Evolutionary conservation across 176 grass and related monocot species (phyloP).

Genomic region (maize (Zea mays)): Zm-B73-REFERENCE-NAM-5.0 NC_050097.1:38969001-38969500

Average conservation of each 20-base stretch:
- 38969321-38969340: too few relatives aligned
- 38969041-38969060: slow-evolving; percentile 44
- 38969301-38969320: slow-evolving; percentile 18
- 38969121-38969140: slow-evolving; percentile 19
- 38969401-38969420: too few relatives aligned
- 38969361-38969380: too few relatives aligned
- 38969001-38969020: slow-evolving; percentile 55
- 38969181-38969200: slow-evolving; percentile 23
- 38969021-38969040: slow-evolving; percentile 45
- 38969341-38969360: too few relatives aligned
- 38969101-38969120: slow-evolving; percentile 18
- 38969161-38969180: slow-evolving; percentile 23
- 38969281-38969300: slow-evolving; percentile 18
- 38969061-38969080: slow-evolving; percentile 37
- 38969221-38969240: slow-evolving; percentile 13
- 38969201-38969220: background rate
- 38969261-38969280: slow-evolving; percentile 40
- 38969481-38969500: too few relatives aligned
- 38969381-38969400: too few relatives aligned
- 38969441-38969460: too few relatives aligned
- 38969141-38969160: slow-evolving; percentile 46
- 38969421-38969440: too few relatives aligned
- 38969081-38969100: slow-evolving; percentile 23
- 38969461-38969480: too few relatives aligned
- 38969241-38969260: slow-evolving; percentile 29